phyloP scores from a whole-genome alignment of 2,329 filamentous ascomycete species.

The Dactylonectria macrodidyma region DNA sequence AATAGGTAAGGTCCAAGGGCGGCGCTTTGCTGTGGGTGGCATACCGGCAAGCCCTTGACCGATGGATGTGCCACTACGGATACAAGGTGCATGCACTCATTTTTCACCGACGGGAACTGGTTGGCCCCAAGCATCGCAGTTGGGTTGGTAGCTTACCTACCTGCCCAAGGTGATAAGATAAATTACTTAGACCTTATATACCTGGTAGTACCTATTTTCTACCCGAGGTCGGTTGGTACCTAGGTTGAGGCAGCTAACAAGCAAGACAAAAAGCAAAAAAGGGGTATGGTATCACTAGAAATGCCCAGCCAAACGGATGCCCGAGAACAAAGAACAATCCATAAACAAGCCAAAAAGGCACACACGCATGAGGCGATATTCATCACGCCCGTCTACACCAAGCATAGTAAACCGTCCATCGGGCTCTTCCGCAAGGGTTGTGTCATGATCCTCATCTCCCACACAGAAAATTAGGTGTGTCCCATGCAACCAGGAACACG shows the following conservation, averaged over 20 bases:
- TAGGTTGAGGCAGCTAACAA: conserved; percentile 20
- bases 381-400: conserved; percentile 47
- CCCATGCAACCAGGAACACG: conserved; percentile 25
- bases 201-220: too few relatives aligned
- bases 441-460: conserved; percentile 38
- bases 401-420: conserved; percentile 37
- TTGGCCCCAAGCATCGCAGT: neutral
- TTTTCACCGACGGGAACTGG: neutral
- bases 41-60: neutral
- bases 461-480: conserved; percentile 27
- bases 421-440: conserved; percentile 25
- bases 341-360: conserved; percentile 35
- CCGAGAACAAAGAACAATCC: conserved; percentile 34
- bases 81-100: too few relatives aligned
- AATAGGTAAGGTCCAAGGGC: neutral
- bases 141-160: too few relatives aligned
- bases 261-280: conserved; percentile 23
- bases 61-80: neutral
- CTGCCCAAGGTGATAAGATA: too few relatives aligned
- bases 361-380: conserved; percentile 43
- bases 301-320: conserved; percentile 50
- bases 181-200: too few relatives aligned
- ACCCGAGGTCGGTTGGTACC: too few relatives aligned
- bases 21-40: conserved; percentile 1
- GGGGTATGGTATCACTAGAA: conserved; percentile 54